Base-by-base conservation (phyloP, 139 green algal genomes). In the Chlorella sp. region DNA sequence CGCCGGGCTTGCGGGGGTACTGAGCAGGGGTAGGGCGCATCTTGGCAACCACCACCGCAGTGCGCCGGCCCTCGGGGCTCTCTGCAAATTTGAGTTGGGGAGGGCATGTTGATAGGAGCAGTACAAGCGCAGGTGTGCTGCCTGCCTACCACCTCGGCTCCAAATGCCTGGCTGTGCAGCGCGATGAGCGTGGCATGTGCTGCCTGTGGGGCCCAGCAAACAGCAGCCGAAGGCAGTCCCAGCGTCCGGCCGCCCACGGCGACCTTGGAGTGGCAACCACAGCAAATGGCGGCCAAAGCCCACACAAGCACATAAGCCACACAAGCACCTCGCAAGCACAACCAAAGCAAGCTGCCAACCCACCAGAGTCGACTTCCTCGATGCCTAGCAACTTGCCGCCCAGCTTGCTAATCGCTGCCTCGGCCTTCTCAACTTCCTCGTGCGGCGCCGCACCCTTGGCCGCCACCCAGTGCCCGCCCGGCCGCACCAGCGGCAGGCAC, bases 401-500 rank as follows among this genome's bases (percentile, higher is more conserved):
- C 26, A 98, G 90, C 80, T 86, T 47, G 36, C 80, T 32, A 5
- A 98, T 78, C 11, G 94, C 95, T 25, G 20, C 63, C 0, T 25
- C 28, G 0, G 94, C 95, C 0, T 80, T 90, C 0, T 73, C 64
- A 12, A 97, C 91, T 87, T 97, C 94, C 69, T 93, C 91, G 88
- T 95, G 44, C 0, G 90, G 88, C 16, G 87, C 72, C 0, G 92
- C 75, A 0, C 95, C 96, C 87, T 99, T 99, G 39, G 95, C 90
- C 28, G 96, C 96, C 47, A 98, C 80, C 90, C 93, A 96, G 32
- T 92, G 57, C 1, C 96, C 96, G 7, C 93, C 94, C 4, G 88
- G 69, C 11, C 87, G 88, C 69, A 98, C 93, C 51, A 98, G 93
- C 4, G 96, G 96, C 75, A 98, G 86, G 90, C 96, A 99, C 57